Conservation (phyloP, 352 stramenopile species). For the Globisporangium paroecandrum region DNA sequence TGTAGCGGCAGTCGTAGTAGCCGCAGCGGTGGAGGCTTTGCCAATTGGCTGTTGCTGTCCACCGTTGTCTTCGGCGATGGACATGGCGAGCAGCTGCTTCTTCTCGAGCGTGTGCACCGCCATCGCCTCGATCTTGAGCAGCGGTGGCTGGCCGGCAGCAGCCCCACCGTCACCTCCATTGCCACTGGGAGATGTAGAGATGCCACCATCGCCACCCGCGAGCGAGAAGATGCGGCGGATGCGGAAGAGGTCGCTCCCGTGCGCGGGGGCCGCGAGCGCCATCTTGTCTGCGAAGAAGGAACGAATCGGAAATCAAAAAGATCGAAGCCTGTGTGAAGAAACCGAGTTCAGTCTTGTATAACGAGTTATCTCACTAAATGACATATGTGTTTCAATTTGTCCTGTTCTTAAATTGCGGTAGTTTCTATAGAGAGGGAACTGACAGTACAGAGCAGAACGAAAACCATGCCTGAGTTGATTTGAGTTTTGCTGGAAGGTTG, state of each 20-base stretch:
- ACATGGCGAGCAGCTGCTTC: slow-evolving; percentile 72
- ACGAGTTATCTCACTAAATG: neutral
- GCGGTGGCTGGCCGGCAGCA: neutral
- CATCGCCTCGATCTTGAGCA: slow-evolving; percentile 49
- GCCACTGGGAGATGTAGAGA: neutral
- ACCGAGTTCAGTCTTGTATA: neutral
- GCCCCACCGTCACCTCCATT: neutral
- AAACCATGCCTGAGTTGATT: neutral
- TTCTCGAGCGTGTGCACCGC: slow-evolving; percentile 67
- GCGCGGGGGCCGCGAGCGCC: slow-evolving; percentile 24
- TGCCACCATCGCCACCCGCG: neutral
- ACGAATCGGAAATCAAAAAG: neutral
- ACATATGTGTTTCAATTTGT: no score
- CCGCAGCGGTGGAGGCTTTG: neutral
- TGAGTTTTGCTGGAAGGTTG: neutral
- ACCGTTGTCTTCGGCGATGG: slow-evolving; percentile 23
- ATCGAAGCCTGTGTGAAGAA: slow-evolving; percentile 1
- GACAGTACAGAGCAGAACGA: neutral
- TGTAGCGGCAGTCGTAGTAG: neutral
- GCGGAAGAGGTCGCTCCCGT: slow-evolving; percentile 68
- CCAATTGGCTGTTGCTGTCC: neutral
- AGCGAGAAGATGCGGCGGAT: slow-evolving; percentile 66
- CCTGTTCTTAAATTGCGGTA: no score
- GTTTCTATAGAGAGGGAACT: neutral
- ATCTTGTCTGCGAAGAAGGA: neutral